Evolutionary conservation across 495 filamentous ascomycete species (phyloP).

Genomic region (Bathelium albidoporum): DNA sequence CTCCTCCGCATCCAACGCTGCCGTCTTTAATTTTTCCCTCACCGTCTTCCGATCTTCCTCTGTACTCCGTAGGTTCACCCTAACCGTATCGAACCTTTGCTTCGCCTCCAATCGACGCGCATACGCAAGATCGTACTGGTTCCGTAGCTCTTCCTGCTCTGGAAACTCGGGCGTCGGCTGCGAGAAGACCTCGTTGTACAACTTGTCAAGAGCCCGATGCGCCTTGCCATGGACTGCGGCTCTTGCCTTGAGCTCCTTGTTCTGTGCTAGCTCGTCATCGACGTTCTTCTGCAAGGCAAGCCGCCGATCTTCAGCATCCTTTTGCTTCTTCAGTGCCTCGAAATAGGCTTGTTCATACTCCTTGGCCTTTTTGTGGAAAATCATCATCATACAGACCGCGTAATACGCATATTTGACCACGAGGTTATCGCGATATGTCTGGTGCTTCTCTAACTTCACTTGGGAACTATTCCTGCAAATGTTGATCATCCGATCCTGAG

Average conservation of each 20-base stretch:
- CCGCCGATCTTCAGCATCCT: not conserved
- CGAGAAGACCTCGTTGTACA: not conserved
- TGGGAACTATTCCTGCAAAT: not conserved
- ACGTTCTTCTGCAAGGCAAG: not conserved
- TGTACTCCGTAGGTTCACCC: not conserved
- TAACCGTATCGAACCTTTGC: not conserved
- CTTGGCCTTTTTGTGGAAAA: not conserved
- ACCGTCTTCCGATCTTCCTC: not conserved
- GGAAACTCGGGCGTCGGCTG: not conserved
- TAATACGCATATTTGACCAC: not conserved
- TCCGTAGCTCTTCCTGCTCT: not conserved
- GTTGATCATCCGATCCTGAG: not conserved
- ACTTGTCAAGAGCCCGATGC: not conserved
- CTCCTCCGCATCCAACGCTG: not conserved
- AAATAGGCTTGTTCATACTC: not conserved
- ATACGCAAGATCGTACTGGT: not conserved
- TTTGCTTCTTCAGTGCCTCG: not conserved
- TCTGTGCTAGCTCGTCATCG: not conserved
- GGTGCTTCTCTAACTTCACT: not conserved
- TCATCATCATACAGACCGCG: not conserved
- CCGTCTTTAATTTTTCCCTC: not conserved
- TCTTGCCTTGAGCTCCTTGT: not conserved
- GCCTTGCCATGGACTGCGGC: not conserved
- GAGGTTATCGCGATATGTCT: not conserved
- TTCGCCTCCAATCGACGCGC: not conserved